These are phyloP conservation scores for Eustoma russellianum DNA, from an alignment of 257 asterid genomes.

Conservation along the genomic window DNA sequence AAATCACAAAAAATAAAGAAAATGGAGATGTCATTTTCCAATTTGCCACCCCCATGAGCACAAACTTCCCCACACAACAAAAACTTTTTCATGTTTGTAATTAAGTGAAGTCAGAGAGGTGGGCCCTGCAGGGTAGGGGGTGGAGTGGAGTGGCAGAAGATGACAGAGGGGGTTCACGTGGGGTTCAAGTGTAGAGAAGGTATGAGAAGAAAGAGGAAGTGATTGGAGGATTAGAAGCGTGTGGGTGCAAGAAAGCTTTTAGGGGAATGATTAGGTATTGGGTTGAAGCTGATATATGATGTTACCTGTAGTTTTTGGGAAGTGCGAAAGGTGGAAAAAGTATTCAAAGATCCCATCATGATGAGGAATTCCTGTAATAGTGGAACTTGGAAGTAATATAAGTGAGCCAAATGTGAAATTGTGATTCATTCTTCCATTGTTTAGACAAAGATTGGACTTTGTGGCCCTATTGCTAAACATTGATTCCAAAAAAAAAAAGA, in stretches of 20 bases:
- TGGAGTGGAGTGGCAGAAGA: not conserved
- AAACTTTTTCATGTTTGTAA: conserved; percentile 6
- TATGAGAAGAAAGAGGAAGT: not conserved
- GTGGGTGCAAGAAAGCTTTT: conserved; percentile 8
- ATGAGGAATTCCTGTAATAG: conserved; percentile 5
- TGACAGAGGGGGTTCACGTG: conserved; percentile 12
- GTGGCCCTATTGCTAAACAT: too few relatives aligned
- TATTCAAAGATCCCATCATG: conserved; percentile 4
- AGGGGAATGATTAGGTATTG: conserved; percentile 9
- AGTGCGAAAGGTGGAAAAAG: not conserved
- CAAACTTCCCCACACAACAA: not conserved
- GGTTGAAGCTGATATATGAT: conserved; percentile 2
- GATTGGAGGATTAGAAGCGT: conserved; percentile 14
- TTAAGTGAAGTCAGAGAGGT: conserved; percentile 7
- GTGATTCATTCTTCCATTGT: not conserved
- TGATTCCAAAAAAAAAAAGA: too few relatives aligned
- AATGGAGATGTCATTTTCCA: not conserved
- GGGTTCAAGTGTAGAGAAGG: not conserved
- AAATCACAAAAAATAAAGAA: not conserved
- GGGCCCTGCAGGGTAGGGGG: not conserved
- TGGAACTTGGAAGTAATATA: conserved; percentile 1
- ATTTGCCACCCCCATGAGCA: not conserved
- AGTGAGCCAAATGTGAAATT: not conserved
- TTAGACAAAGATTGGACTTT: not conserved
- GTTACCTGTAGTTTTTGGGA: not conserved